Evolutionary conservation across 2,329 filamentous ascomycete species (phyloP), one percentile per base, ranked within the genome.

Genomic region (Myriosclerotinia duriaeana): DNA sequence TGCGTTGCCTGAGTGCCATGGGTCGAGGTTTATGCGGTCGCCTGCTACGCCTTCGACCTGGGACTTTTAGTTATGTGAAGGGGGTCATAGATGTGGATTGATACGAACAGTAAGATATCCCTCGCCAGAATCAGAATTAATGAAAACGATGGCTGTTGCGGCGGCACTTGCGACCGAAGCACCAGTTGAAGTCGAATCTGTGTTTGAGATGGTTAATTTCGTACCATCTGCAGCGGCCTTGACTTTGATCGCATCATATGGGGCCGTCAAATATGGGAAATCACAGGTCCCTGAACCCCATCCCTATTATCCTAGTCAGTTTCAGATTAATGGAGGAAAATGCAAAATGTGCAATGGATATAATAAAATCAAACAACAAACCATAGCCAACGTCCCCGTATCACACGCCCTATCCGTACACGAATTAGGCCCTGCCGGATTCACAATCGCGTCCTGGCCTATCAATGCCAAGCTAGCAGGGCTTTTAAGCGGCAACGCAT

Each of bases 61-160:
- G 26, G 20, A 15, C 4, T 50, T 30, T 65, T 44, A 64, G 59
- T 5, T 66, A 9, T 46, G 42, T 20, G 34, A 30, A 14, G 44
- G 50, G 6, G 44, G 8, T 4, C 15, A 63, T 20, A 34, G 2
- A 50, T 26, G 15, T 34, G 9, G 22, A 22, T 30, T 17, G 12
- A 40, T 3, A 65, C 66, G 38, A 17, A 74, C 73, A 1, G 73
- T 74, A 22, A 76, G 71, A 70, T 85, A 91, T 1, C 88, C 89
- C 77, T 96, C 92, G 1, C 89, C 89, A 1, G 89, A 85, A 77
- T 90, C 90, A 8, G 82, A 83, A 74, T 89, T 90, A 70, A 86
- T 84, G 71, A 90, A 85, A 0, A 89, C 85, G 5, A 89, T 78
- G 66, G 92, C 95, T 15, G 91, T 82, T 69, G 92, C 84, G 7